Conservation (phyloP, 495 filamentous ascomycete genomes). For the Penicillium paradoxum region DNA sequence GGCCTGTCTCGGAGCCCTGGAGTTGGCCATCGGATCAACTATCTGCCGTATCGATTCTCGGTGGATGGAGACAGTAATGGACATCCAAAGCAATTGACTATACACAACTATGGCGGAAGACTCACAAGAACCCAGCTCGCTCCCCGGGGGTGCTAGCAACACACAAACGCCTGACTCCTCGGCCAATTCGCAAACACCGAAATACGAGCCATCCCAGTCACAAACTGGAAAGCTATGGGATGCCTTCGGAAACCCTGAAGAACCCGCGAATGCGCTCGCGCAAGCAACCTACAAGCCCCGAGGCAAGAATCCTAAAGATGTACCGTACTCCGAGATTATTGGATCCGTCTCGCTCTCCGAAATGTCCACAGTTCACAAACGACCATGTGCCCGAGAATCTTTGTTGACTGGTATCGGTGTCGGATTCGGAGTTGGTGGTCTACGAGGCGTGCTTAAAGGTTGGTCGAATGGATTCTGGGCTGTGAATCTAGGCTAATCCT, state of each 20-base stretch:
- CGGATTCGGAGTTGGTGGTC: constrained; percentile 67
- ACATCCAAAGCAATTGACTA: background rate
- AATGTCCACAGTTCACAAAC: constrained; percentile 67
- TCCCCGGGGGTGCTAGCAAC: constrained; percentile 11
- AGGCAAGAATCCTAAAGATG: constrained; percentile 40
- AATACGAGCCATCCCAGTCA: constrained; percentile 40
- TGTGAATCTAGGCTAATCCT: constrained; percentile 1
- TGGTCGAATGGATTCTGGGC: too few relatives aligned
- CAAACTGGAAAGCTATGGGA: constrained; percentile 51
- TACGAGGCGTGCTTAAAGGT: constrained; percentile 73
- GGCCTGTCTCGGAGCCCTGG: background rate
- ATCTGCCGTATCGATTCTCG: constrained; percentile 12
- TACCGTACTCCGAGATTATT: constrained; percentile 57
- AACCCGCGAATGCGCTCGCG: constrained; percentile 46
- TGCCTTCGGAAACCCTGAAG: constrained; percentile 46
- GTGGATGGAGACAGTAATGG: background rate
- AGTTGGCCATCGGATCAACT: constrained; percentile 31
- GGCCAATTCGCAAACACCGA: constrained; percentile 29
- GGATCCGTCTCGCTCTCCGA: constrained; percentile 63
- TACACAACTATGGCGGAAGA: constrained; percentile 51
- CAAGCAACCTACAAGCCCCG: constrained; percentile 42
- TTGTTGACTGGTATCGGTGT: constrained; percentile 75
- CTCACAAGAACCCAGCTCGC: constrained; percentile 34
- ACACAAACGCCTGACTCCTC: constrained; percentile 19
- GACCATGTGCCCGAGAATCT: constrained; percentile 79